Conservation (phyloP, 108 stramenopile genomes). For the Cyclotella cryptica region DNA sequence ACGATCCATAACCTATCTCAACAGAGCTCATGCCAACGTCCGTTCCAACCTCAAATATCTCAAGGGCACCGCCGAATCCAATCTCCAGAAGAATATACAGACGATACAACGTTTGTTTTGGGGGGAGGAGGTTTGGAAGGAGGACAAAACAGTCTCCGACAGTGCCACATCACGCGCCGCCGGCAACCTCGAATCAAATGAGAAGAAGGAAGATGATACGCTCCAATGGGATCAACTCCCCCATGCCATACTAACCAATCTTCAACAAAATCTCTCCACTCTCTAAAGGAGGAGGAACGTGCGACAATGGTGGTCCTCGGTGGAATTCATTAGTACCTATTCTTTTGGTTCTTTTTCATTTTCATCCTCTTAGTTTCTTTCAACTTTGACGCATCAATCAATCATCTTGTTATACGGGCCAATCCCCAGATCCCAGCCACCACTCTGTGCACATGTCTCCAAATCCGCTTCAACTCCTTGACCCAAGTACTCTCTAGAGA, state of each 20-base stretch:
- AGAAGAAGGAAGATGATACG: neutral
- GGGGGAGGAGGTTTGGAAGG: conserved; percentile 42
- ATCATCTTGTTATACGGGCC: no score
- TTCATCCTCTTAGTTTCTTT: no score
- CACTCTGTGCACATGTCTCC: no score
- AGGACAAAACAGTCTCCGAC: neutral
- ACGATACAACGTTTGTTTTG: conserved; percentile 35
- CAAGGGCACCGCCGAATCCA: conserved; percentile 18
- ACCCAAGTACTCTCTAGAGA: no score
- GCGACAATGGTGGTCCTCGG: no score
- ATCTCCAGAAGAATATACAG: conserved; percentile 39
- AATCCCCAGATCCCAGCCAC: no score
- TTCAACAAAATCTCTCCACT: conserved; percentile 27
- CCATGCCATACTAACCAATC: conserved; percentile 29
- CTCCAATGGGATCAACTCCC: conserved; percentile 42
- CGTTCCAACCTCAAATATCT: conserved; percentile 39
- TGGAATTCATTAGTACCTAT: no score
- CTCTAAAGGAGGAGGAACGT: no score
- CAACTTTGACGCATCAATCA: no score
- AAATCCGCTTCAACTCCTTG: no score
- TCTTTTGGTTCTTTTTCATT: no score
- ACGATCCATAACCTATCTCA: conserved; percentile 12
- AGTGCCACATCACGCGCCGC: neutral
- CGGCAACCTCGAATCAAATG: neutral
- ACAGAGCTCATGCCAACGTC: conserved; percentile 34